Evolutionary conservation across 2,329 filamentous ascomycete species (phyloP).

Genomic region (Scorias spongiosa): DNA sequence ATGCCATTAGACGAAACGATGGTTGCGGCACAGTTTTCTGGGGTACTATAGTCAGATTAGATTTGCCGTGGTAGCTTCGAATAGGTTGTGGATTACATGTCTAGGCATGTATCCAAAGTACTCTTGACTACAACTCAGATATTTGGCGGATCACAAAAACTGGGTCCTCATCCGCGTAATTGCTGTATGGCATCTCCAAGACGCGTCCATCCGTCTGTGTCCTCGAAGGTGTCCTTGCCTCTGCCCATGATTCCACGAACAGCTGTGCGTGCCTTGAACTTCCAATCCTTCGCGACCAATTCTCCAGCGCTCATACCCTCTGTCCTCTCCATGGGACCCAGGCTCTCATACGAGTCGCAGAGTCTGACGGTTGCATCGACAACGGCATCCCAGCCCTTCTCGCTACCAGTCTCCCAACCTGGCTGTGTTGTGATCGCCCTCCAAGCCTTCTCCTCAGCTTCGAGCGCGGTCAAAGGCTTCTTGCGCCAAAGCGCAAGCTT

Average conservation of each 20-base stretch:
- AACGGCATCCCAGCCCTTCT: conserved; percentile 53
- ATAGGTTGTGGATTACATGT: no score
- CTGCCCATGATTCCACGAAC: conserved; percentile 70
- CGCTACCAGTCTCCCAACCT: conserved; percentile 40
- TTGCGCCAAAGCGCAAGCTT: conserved; percentile 58
- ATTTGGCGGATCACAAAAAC: no score
- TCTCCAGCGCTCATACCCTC: conserved; percentile 39
- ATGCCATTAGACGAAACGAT: no score
- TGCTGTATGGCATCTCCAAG: conserved; percentile 36
- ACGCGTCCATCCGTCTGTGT: conserved; percentile 49
- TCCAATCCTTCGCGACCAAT: conserved; percentile 66
- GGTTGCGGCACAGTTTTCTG: no score
- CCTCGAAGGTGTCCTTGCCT: conserved; percentile 72
- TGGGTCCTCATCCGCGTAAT: conserved; percentile 7
- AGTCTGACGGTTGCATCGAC: conserved; percentile 68
- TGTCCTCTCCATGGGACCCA: conserved; percentile 34
- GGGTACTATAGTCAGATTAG: no score
- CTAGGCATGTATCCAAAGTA: no score
- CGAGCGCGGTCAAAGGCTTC: conserved; percentile 57
- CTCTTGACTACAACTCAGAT: no score
- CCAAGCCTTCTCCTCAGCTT: conserved; percentile 84
- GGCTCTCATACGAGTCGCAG: conserved; percentile 69
- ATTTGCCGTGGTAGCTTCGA: no score
- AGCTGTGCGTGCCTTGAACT: conserved; percentile 73
- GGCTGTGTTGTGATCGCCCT: conserved; percentile 48